Base-by-base conservation (phyloP, 352 stramenopile genomes). In the Albugo laibachii region DNA sequence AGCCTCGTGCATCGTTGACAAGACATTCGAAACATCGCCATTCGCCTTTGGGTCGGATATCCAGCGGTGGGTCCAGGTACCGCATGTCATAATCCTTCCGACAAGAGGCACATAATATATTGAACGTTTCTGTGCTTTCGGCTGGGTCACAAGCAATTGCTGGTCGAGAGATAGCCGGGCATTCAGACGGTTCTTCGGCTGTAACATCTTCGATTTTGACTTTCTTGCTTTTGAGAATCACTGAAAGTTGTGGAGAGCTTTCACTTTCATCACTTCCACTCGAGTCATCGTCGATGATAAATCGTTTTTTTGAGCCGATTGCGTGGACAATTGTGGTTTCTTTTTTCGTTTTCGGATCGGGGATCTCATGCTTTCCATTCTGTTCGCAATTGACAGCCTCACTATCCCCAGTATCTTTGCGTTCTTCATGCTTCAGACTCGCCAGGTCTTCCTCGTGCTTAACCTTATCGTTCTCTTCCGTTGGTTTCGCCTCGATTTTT, bases 11-110 rank as follows among this genome's bases (percentile, higher is more conserved):
- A 54, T 88, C 76, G 44, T 92, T 92, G 16, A 92, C 79, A 8
- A 92, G 66, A 41, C 79, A 92, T 48, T 92, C 79, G 51, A 92
- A 89, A 53, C 79, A 92, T 16, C 73, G 62, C 79, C 79, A 92
- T 37, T 88, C 78, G 36, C 77, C 78, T 14, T 56, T 55, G 1
- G 78, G 78, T 16, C 70, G 76, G 41, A 85, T 67, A 11, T 77
- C 62, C 13, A 92, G 62, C 1, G 78, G 78, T 49, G 78, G 78
- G 19, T 92, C 78, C 24, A 92, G 38, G 49, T 88, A 85, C 36
- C 75, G 66, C 58, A 83, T 83, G 56, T 92, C 78, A 39, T 92
- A 88, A 15, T 62, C 65, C 36, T 84, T 83, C 37, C 72, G 73
- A 50, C 78, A 92, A 18, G 63, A 70, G 21, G 69, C 71, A 27